Base-by-base conservation (phyloP, 257 asterid species). In the Solanum bukasovii region DNA sequence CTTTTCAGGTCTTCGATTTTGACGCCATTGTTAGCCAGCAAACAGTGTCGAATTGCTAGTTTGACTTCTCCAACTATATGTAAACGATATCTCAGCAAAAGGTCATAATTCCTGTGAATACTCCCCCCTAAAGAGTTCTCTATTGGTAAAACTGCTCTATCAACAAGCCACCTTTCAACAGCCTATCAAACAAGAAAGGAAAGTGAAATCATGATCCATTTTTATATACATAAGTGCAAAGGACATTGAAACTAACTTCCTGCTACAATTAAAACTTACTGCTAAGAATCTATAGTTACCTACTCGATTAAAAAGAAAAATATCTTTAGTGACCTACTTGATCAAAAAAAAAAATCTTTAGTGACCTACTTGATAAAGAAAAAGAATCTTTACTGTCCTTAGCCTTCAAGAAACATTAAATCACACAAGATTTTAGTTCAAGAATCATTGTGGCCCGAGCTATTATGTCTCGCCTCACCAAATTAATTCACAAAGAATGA, bases 21-120 rank as follows among this genome's bases (percentile, higher is more conserved):
- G 88, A 93, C 91, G 14, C 98, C 98, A 56, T 89, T 97, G 92
- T 95, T 97, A 87, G 98, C 99, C 83, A 97, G 92, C 87, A 97
- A 93, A 90, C 99, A 95, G 91, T 97, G 99, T 20, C 98, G 91
- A 85, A 97, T 92, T 40, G 95, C 95, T 90, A 97, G 95, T 88
- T 96, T 97, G 79, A 97, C 99, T 94, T 97, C 99, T 90, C 99
- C 99, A 90, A 97, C 99, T 84, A 96, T 97, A 90, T 97, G 99
- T 90, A 97, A 92, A 79, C 96, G 93, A 86, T 97, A 98, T 59
- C 99, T 94, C 73, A 97, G 98, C 83, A 97, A 91, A 44, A 97
- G 98, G 92, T 97, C 99, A 91, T 97, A 97, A 88, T 97, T 97
- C 92, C 99, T 92, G 89, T 97, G 99, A 79, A 97, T 97, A 91